A percentile compares a stretch with the other conserved stretches of the same genome.
Conservation (phyloP, 306 rosid genomes). For the Begonia loranthoides region DNA sequence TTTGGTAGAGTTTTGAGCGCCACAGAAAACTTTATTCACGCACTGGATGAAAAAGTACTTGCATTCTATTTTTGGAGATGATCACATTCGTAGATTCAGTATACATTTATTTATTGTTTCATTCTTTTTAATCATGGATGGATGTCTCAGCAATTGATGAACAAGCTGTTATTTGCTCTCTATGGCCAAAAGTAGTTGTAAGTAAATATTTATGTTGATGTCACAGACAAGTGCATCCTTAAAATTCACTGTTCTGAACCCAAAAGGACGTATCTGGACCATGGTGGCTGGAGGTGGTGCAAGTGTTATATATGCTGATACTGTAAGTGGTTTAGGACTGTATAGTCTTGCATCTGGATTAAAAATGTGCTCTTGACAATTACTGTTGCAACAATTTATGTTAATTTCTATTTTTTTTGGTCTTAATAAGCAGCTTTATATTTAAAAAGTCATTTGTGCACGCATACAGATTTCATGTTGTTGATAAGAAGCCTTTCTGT, state of each 20-base stretch:
- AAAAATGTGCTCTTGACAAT: conserved; percentile 7
- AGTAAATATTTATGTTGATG: conserved; percentile 5
- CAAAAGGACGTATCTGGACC: conserved; percentile 90
- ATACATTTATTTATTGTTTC: conserved; percentile 1
- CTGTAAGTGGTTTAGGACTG: conserved; percentile 30
- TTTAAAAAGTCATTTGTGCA: not conserved
- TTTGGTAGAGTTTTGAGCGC: conserved; percentile 70
- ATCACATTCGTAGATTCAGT: not conserved
- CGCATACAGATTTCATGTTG: too few relatives aligned
- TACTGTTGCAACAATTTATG: conserved; percentile 3
- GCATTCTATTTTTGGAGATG: conserved; percentile 5
- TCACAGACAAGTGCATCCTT: conserved; percentile 78
- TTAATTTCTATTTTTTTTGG: not conserved
- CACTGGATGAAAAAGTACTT: conserved; percentile 68
- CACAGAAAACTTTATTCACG: conserved; percentile 59
- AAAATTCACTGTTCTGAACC: conserved; percentile 71
- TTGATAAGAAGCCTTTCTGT: too few relatives aligned
- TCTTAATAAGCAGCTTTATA: not conserved
- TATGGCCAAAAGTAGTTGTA: conserved; percentile 6
- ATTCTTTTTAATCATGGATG: not conserved
- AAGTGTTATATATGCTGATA: conserved; percentile 82
- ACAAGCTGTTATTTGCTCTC: conserved; percentile 1
- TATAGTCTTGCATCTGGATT: conserved; percentile 3
- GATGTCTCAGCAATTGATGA: not conserved
- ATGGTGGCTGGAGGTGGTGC: conserved; percentile 96